These are phyloP conservation scores for Clitopilus hobsonii DNA, from an alignment of 768 basidiomycete species.

Conservation along the genomic window DNA sequence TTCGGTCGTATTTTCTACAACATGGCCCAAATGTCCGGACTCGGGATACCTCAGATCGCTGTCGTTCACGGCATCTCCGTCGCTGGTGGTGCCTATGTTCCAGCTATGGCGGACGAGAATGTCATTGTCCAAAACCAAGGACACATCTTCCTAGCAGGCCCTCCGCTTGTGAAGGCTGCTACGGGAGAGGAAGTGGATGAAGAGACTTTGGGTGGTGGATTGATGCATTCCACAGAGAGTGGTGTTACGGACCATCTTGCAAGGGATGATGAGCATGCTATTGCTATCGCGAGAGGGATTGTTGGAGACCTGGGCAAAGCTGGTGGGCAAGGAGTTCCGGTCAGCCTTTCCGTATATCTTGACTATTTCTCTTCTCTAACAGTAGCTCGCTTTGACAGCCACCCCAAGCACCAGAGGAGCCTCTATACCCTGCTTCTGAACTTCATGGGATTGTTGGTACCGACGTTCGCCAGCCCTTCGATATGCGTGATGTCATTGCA, in stretches of 20 bases:
- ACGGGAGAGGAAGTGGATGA: constrained; percentile 92
- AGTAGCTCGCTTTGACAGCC: constrained; percentile 37
- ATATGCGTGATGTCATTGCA: constrained; percentile 92
- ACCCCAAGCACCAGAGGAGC: constrained; percentile 55
- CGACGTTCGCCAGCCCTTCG: constrained; percentile 83
- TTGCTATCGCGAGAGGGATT: constrained; percentile 71
- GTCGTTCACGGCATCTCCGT: constrained; percentile 94
- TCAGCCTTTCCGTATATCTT: constrained; percentile 27
- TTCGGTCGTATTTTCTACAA: constrained; percentile 98
- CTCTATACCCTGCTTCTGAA: constrained; percentile 76
- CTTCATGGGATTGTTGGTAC: constrained; percentile 91
- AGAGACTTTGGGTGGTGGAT: constrained; percentile 85
- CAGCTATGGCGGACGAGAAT: constrained; percentile 95
- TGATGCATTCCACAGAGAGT: constrained; percentile 89
- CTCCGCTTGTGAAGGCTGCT: constrained; percentile 91
- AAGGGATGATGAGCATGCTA: constrained; percentile 79
- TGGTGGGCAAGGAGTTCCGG: constrained; percentile 43
- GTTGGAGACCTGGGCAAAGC: constrained; percentile 74
- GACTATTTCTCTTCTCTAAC: not conserved
- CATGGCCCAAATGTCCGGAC: constrained; percentile 94
- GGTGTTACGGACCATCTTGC: constrained; percentile 90
- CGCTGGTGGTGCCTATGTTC: constrained; percentile 91
- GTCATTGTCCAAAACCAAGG: constrained; percentile 90
- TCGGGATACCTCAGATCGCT: constrained; percentile 88
- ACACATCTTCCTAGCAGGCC: constrained; percentile 90